These are phyloP conservation scores for Earliella scabrosa DNA, from an alignment of 1,284 basidiomycete species.

Conservation along the genomic window DNA sequence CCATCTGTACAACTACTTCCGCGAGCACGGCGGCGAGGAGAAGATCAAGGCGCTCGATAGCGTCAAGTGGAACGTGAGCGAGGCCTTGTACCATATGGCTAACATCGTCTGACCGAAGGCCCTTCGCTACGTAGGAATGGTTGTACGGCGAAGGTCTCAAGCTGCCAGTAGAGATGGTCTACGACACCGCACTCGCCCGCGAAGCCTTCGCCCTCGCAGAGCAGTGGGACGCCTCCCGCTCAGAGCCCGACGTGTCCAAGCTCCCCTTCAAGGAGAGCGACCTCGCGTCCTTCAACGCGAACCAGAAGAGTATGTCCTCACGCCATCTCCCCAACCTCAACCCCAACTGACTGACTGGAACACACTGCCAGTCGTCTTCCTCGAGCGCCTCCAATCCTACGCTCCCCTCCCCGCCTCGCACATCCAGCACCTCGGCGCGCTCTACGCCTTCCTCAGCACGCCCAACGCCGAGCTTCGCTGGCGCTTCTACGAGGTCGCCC, in stretches of 20 bases:
- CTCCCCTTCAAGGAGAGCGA: constrained; percentile 59
- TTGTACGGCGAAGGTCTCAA: constrained; percentile 81
- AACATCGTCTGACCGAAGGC: neutral
- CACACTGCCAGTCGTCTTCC: constrained; percentile 63
- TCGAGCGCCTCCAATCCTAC: constrained; percentile 68
- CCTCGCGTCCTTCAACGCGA: constrained; percentile 62
- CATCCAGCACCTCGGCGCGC: constrained; percentile 54
- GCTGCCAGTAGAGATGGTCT: constrained; percentile 83
- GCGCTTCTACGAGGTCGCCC: constrained; percentile 70
- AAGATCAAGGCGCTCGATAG: constrained; percentile 73
- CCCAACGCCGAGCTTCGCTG: constrained; percentile 76
- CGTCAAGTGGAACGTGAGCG: constrained; percentile 80
- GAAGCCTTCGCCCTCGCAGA: constrained; percentile 74
- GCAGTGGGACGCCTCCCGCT: constrained; percentile 77
- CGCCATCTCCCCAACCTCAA: neutral
- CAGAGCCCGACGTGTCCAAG: constrained; percentile 45
- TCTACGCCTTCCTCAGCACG: constrained; percentile 58
- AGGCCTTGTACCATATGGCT: too few species aligned
- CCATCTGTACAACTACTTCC: constrained; percentile 85
- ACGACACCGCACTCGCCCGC: constrained; percentile 82
- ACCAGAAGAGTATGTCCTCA: constrained; percentile 60
- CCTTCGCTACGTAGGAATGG: constrained; percentile 66
- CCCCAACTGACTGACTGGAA: neutral
- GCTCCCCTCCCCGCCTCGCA: constrained; percentile 58
- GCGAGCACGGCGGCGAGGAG: constrained; percentile 58